phyloP scores from a whole-genome alignment of 169 alveolate species.

The Cryptosporidium viatorum region DNA sequence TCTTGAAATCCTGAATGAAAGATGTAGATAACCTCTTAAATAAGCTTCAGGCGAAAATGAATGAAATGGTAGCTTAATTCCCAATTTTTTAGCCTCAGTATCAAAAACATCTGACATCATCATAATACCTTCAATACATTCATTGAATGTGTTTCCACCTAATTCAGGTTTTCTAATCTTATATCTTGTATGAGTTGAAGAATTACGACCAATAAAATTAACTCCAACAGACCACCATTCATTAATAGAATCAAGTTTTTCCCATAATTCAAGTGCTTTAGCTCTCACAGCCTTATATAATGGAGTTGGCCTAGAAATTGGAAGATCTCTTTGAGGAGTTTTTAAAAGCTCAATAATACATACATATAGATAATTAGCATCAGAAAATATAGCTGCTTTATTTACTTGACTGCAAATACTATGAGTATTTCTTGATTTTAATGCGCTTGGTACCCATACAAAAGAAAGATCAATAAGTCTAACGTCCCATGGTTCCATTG shows the following conservation, averaged over 20 bases:
- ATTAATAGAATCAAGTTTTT: slow-evolving; percentile 23
- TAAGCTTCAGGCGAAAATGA: slow-evolving; percentile 70
- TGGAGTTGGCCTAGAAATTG: slow-evolving; percentile 46
- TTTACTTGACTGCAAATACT: slow-evolving; percentile 66
- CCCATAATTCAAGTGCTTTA: slow-evolving; percentile 33
- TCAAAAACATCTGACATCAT: slow-evolving; percentile 48
- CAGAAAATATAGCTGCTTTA: slow-evolving; percentile 57
- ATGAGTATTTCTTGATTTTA: slow-evolving; percentile 45
- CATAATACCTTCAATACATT: slow-evolving; percentile 65
- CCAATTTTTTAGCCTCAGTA: slow-evolving; percentile 29
- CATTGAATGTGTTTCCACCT: slow-evolving; percentile 60
- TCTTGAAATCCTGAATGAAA: slow-evolving; percentile 50
- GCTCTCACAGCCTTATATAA: slow-evolving; percentile 26
- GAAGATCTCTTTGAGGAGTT: slow-evolving; percentile 54
- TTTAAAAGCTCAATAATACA: slow-evolving; percentile 42
- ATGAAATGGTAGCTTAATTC: slow-evolving; percentile 20
- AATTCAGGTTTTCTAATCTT: slow-evolving; percentile 44
- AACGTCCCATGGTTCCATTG: slow-evolving; percentile 55
- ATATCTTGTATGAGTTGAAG: slow-evolving; percentile 27
- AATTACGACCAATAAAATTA: slow-evolving; percentile 33
- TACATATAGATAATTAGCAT: slow-evolving; percentile 30
- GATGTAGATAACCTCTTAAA: slow-evolving; percentile 56
- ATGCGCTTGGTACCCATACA: slow-evolving; percentile 62
- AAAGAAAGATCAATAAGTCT: slow-evolving; percentile 65
- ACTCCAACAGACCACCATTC: slow-evolving; percentile 71